phyloP scores from a whole-genome alignment of 495 filamentous ascomycete species.

The Neurospora cerealis region DNA sequence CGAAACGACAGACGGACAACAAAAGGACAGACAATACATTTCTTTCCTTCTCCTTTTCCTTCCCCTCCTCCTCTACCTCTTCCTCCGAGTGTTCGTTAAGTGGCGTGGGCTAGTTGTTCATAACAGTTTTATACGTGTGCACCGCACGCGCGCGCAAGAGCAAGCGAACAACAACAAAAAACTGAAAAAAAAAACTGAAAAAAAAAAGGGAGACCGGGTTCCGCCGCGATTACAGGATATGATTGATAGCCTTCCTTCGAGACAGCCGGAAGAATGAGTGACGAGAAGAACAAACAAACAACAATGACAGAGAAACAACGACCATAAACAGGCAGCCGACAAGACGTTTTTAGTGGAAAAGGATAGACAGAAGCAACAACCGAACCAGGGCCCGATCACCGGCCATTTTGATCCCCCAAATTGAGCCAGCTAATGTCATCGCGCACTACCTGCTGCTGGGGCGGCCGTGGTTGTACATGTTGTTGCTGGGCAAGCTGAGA shows the following conservation, averaged over 20 bases:
- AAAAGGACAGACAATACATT: not conserved
- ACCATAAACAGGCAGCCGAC: not conserved
- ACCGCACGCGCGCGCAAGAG: not conserved
- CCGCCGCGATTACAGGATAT: not conserved
- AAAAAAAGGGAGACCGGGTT: not conserved
- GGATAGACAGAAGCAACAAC: not conserved
- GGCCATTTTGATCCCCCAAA: conserved; percentile 29
- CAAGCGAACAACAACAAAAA: not conserved
- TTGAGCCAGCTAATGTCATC: conserved; percentile 75
- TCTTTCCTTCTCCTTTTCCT: not conserved
- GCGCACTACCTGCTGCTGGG: conserved; percentile 6
- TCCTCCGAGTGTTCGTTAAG: not conserved
- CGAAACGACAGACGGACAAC: not conserved
- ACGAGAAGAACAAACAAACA: not conserved
- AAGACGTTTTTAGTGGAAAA: not conserved
- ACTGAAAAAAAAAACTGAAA: not conserved
- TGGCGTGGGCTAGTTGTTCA: not conserved
- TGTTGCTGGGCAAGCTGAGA: conserved; percentile 19
- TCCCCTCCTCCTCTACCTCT: not conserved
- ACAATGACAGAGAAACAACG: not conserved
- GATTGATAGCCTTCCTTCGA: not conserved
- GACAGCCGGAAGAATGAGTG: not conserved
- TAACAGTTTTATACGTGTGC: not conserved
- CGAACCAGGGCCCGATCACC: not conserved
- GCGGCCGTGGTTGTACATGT: conserved; percentile 27